phyloP scores from a whole-genome alignment of 1,284 basidiomycete genomes.

The Melampsora americana region DNA sequence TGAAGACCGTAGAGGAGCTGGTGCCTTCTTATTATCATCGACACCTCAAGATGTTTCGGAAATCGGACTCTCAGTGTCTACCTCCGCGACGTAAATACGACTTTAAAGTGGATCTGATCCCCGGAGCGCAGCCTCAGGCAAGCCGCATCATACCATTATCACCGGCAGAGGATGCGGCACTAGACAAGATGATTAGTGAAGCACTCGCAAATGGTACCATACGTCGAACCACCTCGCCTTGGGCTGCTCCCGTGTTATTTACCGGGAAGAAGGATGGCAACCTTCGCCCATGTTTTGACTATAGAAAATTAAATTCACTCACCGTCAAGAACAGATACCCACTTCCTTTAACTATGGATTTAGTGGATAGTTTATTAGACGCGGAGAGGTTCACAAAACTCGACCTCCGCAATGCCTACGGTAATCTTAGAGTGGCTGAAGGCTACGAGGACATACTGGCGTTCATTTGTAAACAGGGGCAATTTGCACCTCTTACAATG shows the following conservation, averaged over 20 bases:
- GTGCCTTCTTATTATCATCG: neutral
- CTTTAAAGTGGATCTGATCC: neutral
- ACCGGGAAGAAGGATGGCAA: no score
- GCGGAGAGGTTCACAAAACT: neutral
- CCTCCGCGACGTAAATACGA: neutral
- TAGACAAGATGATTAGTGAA: neutral
- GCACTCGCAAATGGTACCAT: conserved; percentile 8
- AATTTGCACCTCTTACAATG: conserved; percentile 14
- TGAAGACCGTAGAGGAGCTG: neutral
- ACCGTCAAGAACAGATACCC: conserved; percentile 2
- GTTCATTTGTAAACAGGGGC: neutral
- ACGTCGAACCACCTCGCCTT: neutral
- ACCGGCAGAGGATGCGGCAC: neutral
- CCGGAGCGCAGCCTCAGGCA: neutral
- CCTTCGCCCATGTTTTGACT: no score
- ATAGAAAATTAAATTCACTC: neutral
- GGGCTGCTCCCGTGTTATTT: no score
- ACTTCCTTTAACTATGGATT: neutral
- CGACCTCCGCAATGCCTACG: conserved; percentile 3
- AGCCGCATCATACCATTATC: conserved; percentile 8
- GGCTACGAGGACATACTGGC: neutral
- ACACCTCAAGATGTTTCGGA: neutral
- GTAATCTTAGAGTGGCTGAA: neutral
- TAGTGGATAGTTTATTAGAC: conserved; percentile 2
- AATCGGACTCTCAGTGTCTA: neutral